These are phyloP conservation scores for Dictyostelium firmibasis DNA, from an alignment of 78 protist species.

Conservation along the genomic window DNA sequence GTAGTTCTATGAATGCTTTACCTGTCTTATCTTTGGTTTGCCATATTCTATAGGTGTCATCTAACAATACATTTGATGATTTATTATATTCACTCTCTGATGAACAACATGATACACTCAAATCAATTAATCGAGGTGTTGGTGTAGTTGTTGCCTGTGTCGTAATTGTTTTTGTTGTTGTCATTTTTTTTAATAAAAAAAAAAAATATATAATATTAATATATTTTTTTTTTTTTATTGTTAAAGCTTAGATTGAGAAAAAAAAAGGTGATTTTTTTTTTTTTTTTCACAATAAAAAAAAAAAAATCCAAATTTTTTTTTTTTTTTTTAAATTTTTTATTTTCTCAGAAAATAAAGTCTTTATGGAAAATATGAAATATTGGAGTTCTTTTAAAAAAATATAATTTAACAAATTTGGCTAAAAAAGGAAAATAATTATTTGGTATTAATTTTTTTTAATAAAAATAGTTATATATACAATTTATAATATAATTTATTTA, in stretches of 20 bases:
- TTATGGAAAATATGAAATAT: too few species aligned
- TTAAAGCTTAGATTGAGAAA: too few species aligned
- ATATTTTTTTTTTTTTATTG: too few species aligned
- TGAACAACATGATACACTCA: conserved; percentile 47
- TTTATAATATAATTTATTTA: neutral
- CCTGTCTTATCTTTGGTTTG: conserved; percentile 13
- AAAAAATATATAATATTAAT: too few species aligned
- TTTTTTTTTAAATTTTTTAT: too few species aligned
- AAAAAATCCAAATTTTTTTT: too few species aligned
- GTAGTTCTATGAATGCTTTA: conserved; percentile 30
- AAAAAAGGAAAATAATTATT: too few species aligned
- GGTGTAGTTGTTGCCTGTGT: neutral
- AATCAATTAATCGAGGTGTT: neutral
- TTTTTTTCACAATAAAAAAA: too few species aligned
- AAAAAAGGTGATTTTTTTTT: neutral
- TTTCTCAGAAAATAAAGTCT: neutral
- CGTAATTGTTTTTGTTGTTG: neutral
- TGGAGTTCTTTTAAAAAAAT: too few species aligned
- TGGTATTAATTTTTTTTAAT: too few species aligned
- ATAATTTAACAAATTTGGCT: too few species aligned
- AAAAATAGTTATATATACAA: neutral
- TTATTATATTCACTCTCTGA: conserved; percentile 43
- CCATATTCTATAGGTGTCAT: conserved; percentile 44
- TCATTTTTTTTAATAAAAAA: neutral
- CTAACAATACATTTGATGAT: conserved; percentile 27